A percentile compares a stretch with the other conserved stretches of the same genome.
Evolutionary conservation across 345 rosid genomes (phyloP).

Genomic region (Boechera divaricarpa): DNA sequence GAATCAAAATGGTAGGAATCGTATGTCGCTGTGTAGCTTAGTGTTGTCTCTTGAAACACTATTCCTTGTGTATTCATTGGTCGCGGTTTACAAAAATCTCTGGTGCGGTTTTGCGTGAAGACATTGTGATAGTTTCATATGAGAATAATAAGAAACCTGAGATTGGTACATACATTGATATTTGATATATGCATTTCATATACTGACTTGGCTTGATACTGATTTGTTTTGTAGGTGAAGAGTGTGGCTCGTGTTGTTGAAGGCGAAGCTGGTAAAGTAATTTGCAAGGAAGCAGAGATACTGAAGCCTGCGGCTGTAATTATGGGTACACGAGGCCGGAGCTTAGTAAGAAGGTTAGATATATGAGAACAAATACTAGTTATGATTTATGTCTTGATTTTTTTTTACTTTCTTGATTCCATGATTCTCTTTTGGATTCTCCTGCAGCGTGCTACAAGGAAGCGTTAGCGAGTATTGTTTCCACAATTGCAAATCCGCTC

Average conservation of each 20-base stretch:
- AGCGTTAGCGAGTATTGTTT: constrained; percentile 82
- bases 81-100: neutral
- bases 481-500: constrained; percentile 86
- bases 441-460: constrained; percentile 72
- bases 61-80: neutral
- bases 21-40: constrained; percentile 1
- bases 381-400: neutral
- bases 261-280: constrained; percentile 80
- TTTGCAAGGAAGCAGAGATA: constrained; percentile 83
- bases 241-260: constrained; percentile 72
- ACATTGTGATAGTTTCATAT: neutral
- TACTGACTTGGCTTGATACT: constrained; percentile 2
- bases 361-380: neutral
- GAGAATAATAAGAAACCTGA: neutral
- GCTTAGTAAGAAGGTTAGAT: constrained; percentile 73
- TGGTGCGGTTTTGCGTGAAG: neutral
- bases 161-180: neutral
- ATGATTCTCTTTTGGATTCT: constrained; percentile 10
- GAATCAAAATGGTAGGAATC: neutral
- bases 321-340: constrained; percentile 87
- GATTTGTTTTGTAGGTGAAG: constrained; percentile 53
- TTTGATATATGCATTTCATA: neutral
- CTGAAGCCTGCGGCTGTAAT: constrained; percentile 89
- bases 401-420: neutral
- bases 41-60: neutral